Conservation (phyloP, 495 filamentous ascomycete species). For the Jackrogersella minutella region DNA sequence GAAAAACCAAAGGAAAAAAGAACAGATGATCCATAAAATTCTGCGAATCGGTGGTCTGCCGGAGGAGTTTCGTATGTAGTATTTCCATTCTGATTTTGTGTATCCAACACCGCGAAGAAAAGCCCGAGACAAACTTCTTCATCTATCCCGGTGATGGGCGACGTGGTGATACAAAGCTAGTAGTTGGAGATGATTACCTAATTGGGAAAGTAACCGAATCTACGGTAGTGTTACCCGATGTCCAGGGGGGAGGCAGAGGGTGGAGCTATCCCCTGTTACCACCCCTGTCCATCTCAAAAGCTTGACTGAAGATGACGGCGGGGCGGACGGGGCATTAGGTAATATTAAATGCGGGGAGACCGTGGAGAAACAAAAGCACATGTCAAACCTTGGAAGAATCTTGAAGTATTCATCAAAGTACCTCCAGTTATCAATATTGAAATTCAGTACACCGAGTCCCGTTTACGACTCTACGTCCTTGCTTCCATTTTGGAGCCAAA, state of each 20-base stretch:
- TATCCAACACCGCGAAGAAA: background rate
- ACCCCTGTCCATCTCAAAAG: slow-evolving; percentile 1
- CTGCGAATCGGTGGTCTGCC: background rate
- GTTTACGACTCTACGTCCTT: too few species aligned
- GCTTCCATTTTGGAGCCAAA: too few species aligned
- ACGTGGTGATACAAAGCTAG: background rate
- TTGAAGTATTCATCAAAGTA: background rate
- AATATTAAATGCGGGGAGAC: too few species aligned
- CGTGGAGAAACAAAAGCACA: background rate
- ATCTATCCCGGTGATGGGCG: background rate
- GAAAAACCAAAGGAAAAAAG: background rate
- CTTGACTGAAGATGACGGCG: background rate
- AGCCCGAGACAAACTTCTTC: slow-evolving; percentile 6
- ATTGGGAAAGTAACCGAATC: slow-evolving; percentile 8
- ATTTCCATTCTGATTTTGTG: background rate
- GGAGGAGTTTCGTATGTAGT: background rate
- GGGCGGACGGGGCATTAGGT: too few species aligned
- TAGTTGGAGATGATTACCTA: slow-evolving; percentile 8
- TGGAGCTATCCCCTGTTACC: background rate
- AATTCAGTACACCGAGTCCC: too few species aligned
- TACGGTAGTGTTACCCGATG: slow-evolving; percentile 14
- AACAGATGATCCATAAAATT: background rate
- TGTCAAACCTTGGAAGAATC: background rate
- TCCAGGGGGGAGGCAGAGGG: background rate
- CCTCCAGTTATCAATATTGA: too few species aligned